phyloP scores from a whole-genome alignment of 2,329 filamentous ascomycete species.

The Camillea tinctor region DNA sequence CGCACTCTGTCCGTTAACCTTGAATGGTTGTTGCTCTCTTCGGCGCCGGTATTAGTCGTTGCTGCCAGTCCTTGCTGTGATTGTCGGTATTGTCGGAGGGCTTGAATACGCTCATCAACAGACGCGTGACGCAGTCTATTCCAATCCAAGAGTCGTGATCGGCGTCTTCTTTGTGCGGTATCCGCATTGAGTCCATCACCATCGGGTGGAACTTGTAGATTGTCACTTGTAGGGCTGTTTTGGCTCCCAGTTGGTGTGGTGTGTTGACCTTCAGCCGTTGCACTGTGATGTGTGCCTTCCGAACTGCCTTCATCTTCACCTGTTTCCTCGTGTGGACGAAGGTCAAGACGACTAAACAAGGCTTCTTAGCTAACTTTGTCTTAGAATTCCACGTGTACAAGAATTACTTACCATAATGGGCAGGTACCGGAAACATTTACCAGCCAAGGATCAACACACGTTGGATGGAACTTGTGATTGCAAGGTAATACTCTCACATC shows the following conservation, averaged over 20 bases:
- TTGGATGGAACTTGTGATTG: slow-evolving; percentile 66
- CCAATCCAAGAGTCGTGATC: slow-evolving; percentile 55
- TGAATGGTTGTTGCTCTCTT: slow-evolving; percentile 40
- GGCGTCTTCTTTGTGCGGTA: slow-evolving; percentile 40
- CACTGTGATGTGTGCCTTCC: slow-evolving; percentile 19
- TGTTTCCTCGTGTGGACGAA: slow-evolving; percentile 41
- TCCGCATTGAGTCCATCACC: slow-evolving; percentile 37
- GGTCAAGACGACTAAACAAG: slow-evolving; percentile 50
- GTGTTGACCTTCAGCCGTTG: slow-evolving; percentile 26
- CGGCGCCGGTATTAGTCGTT: slow-evolving; percentile 31
- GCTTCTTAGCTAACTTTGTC: slow-evolving; percentile 9
- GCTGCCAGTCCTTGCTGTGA: slow-evolving; percentile 35
- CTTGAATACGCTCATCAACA: slow-evolving; percentile 61
- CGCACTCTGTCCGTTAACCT: slow-evolving; percentile 49
- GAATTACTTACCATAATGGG: slow-evolving; percentile 61
- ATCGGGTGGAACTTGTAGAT: slow-evolving; percentile 9
- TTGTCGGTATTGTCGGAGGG: slow-evolving; percentile 49
- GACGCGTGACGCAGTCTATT: slow-evolving; percentile 58
- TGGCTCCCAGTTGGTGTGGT: background rate
- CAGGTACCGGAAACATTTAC: slow-evolving; percentile 69
- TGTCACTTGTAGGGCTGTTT: background rate
- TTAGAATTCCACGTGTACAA: background rate
- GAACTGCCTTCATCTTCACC: slow-evolving; percentile 11
- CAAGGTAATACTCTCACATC: slow-evolving; percentile 68
- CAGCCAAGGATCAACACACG: slow-evolving; percentile 68